A percentile compares a stretch with the other conserved stretches of the same genome.
These are phyloP conservation scores for Psilocybe sp. DNA, from an alignment of 768 basidiomycete species.

Conservation along the genomic window DNA sequence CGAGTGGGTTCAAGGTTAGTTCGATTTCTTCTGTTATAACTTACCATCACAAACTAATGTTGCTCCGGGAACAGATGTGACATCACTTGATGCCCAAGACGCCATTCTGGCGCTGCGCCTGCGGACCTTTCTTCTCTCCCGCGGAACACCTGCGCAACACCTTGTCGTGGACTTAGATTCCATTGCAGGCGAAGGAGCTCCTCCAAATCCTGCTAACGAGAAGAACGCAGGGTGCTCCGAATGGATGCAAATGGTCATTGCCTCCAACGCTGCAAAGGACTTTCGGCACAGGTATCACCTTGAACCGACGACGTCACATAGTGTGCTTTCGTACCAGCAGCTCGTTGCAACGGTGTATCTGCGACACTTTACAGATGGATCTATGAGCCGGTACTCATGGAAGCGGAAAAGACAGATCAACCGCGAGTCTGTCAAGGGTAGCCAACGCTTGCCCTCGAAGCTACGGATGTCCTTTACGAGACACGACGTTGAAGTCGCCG, in stretches of 20 bases:
- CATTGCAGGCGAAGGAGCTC: conserved; percentile 4
- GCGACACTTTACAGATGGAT: conserved; percentile 3
- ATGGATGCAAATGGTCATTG: not conserved
- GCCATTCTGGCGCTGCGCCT: conserved; percentile 11
- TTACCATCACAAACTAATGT: not conserved
- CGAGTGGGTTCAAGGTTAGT: no score
- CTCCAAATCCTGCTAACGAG: not conserved
- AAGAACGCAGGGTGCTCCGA: not conserved
- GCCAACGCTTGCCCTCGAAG: no score
- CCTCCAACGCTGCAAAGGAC: not conserved
- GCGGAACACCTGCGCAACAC: conserved; percentile 1
- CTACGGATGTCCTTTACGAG: no score
- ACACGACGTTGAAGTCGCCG: no score
- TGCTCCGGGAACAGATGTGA: not conserved
- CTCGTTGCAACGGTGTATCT: conserved; percentile 9
- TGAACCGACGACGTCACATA: conserved; percentile 4
- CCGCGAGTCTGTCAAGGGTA: no score
- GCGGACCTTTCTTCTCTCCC: conserved; percentile 1
- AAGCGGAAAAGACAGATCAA: no score
- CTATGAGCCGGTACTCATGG: no score
- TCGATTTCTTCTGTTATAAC: not conserved
- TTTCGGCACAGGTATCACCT: conserved; percentile 4
- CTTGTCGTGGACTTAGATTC: conserved; percentile 3
- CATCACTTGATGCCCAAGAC: conserved; percentile 13
- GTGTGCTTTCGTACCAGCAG: conserved; percentile 11